Evolutionary conservation across 2,329 filamentous ascomycete species (phyloP).

Genomic region (Ophiocordyceps sinensis): DNA sequence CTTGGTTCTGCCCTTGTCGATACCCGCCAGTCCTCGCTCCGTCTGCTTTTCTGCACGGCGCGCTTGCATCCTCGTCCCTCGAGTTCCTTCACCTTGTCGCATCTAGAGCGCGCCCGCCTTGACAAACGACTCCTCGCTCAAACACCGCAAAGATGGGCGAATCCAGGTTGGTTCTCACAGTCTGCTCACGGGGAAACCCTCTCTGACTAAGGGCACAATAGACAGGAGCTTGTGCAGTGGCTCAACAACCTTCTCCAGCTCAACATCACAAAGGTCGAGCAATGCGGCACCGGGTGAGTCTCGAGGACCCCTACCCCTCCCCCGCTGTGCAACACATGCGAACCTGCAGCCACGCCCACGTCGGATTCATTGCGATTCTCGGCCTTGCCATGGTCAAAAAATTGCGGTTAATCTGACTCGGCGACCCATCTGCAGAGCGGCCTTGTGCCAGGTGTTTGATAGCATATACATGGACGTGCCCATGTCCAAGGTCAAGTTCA

Average conservation of each 20-base stretch:
- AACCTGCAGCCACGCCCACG: background rate
- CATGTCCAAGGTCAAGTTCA: conserved; percentile 96
- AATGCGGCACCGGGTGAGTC: conserved; percentile 86
- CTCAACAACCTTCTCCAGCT: conserved; percentile 95
- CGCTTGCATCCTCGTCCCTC: background rate
- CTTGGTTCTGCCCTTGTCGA: conserved; percentile 2
- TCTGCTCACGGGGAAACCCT: background rate
- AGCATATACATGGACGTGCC: conserved; percentile 93
- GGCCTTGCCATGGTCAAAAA: background rate
- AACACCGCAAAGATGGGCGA: conserved; percentile 23
- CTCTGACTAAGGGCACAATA: conserved; percentile 20
- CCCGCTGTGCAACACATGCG: conserved; percentile 1
- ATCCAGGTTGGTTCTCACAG: conserved; percentile 24
- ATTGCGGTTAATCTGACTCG: conserved; percentile 3
- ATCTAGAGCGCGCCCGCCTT: no score
- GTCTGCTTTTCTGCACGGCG: no score
- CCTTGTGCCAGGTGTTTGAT: conserved; percentile 94
- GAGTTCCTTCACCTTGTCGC: background rate
- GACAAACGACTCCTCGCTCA: no score
- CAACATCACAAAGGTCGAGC: conserved; percentile 97
- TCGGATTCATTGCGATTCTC: background rate
- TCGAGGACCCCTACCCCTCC: conserved; percentile 5
- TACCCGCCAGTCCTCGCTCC: no score
- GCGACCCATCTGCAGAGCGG: conserved; percentile 48
- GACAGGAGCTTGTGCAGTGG: conserved; percentile 94